Conservation (phyloP, 2,329 filamentous ascomycete genomes). For the Xylaria sp. region DNA sequence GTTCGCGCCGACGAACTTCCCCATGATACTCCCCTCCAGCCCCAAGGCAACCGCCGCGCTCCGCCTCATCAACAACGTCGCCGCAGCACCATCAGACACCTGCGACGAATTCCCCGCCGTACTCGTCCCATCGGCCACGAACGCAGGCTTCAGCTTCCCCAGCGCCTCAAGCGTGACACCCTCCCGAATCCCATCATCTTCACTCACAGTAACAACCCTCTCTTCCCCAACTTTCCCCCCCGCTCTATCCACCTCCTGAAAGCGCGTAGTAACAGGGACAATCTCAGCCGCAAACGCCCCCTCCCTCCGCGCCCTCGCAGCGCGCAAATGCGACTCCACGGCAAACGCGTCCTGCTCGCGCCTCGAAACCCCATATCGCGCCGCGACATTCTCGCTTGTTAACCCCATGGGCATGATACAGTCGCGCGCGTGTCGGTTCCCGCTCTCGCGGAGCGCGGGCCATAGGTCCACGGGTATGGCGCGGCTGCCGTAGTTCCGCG, state of each 20-base stretch:
- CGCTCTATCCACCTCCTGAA: constrained; percentile 71
- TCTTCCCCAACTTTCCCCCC: constrained; percentile 66
- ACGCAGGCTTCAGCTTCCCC: constrained; percentile 85
- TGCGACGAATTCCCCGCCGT: constrained; percentile 91
- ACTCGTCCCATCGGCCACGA: constrained; percentile 76
- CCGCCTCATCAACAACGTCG: constrained; percentile 85
- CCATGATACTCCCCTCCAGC: constrained; percentile 75
- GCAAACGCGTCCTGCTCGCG: constrained; percentile 86
- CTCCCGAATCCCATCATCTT: constrained; percentile 85
- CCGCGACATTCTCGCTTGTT: constrained; percentile 88
- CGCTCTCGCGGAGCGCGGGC: constrained; percentile 73
- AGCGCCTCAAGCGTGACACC: constrained; percentile 76
- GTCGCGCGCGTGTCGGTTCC: constrained; percentile 74
- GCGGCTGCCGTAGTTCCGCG: constrained; percentile 82
- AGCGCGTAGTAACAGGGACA: constrained; percentile 79
- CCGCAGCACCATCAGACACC: constrained; percentile 88
- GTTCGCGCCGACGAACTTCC: constrained; percentile 81
- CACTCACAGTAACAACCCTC: constrained; percentile 73
- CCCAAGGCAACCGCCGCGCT: constrained; percentile 80
- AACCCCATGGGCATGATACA: constrained; percentile 96
- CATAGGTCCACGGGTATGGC: constrained; percentile 88
- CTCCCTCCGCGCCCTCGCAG: constrained; percentile 73
- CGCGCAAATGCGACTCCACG: constrained; percentile 77
- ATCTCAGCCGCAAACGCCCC: constrained; percentile 84
- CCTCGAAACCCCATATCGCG: constrained; percentile 73